Conservation (phyloP, 2,329 filamentous ascomycete genomes). For the Phoma herbarum region DNA sequence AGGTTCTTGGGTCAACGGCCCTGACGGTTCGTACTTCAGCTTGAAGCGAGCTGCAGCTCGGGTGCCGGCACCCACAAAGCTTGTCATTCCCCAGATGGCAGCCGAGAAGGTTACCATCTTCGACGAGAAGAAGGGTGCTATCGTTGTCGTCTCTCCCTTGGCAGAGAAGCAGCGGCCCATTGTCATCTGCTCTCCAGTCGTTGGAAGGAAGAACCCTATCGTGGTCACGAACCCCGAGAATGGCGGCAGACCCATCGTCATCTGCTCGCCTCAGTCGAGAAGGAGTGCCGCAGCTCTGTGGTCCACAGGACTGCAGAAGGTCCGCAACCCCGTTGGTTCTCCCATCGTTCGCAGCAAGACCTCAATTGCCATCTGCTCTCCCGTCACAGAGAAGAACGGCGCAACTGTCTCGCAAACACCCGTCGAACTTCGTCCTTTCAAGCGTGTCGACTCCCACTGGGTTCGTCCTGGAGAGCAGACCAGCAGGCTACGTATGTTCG, state of each 20-base stretch:
- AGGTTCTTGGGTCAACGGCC: conserved; percentile 40
- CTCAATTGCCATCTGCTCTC: conserved; percentile 31
- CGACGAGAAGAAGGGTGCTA: conserved; percentile 34
- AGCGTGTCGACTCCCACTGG: conserved; percentile 32
- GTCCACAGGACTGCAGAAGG: conserved; percentile 31
- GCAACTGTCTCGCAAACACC: conserved; percentile 20
- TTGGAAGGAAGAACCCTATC: conserved; percentile 35
- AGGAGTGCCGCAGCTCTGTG: conserved; percentile 25
- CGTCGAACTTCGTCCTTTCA: conserved; percentile 20
- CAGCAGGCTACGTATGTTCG: conserved; percentile 20
- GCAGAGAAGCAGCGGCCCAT: conserved; percentile 34
- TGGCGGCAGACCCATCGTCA: conserved; percentile 32
- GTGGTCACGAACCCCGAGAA: conserved; percentile 31
- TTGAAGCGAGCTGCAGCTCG: conserved; percentile 29
- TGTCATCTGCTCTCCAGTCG: conserved; percentile 37
- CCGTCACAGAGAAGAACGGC: conserved; percentile 23
- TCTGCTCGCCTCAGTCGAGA: conserved; percentile 32
- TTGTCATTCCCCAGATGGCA: conserved; percentile 25
- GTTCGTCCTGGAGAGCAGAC: conserved; percentile 30
- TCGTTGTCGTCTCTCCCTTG: conserved; percentile 33
- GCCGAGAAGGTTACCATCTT: conserved; percentile 34
- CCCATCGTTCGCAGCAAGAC: conserved; percentile 34
- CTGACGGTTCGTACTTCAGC: conserved; percentile 38
- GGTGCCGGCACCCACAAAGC: conserved; percentile 17
- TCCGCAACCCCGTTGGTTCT: conserved; percentile 33